Percentiles rank a stretch among this genome's conserved stretches.
Conservation (phyloP, 2,329 filamentous ascomycete species). For the Colletotrichum paranaense region DNA sequence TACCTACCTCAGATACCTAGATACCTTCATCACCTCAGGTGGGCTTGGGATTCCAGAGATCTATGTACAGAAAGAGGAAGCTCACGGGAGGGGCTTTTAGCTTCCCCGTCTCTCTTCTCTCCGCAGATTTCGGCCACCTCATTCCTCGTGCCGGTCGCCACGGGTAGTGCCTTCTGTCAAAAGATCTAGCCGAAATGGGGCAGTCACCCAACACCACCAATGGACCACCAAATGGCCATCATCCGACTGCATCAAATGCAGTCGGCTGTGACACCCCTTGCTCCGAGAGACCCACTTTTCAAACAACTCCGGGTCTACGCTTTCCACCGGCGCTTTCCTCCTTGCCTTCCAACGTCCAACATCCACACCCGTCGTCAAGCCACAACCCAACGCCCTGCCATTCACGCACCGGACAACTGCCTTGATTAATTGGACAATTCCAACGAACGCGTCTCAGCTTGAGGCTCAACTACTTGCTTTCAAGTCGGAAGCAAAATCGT, state of each 20-base stretch:
- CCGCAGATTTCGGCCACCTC: not conserved
- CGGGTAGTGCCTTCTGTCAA: not conserved
- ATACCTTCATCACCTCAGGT: too few species aligned
- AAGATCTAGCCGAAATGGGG: not conserved
- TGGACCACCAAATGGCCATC: not conserved
- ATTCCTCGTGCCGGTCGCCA: not conserved
- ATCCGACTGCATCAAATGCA: not conserved
- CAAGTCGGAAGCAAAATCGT: not conserved
- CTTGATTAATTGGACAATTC: not conserved
- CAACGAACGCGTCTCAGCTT: not conserved
- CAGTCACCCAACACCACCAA: not conserved
- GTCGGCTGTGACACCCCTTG: not conserved
- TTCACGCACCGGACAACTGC: not conserved
- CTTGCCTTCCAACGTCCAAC: not conserved
- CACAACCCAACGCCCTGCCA: not conserved
- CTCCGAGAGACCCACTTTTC: conserved; percentile 9
- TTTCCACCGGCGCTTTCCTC: conserved; percentile 1
- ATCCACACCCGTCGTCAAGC: not conserved
- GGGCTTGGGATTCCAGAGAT: not conserved
- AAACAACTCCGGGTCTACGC: not conserved
- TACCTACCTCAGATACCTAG: too few species aligned
- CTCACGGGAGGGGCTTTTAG: not conserved
- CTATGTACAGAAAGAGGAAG: not conserved
- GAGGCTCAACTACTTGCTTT: too few species aligned
- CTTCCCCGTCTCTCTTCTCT: not conserved